phyloP scores from a whole-genome alignment of 2,329 filamentous ascomycete genomes.

The Colletotrichum spaethianum region DNA sequence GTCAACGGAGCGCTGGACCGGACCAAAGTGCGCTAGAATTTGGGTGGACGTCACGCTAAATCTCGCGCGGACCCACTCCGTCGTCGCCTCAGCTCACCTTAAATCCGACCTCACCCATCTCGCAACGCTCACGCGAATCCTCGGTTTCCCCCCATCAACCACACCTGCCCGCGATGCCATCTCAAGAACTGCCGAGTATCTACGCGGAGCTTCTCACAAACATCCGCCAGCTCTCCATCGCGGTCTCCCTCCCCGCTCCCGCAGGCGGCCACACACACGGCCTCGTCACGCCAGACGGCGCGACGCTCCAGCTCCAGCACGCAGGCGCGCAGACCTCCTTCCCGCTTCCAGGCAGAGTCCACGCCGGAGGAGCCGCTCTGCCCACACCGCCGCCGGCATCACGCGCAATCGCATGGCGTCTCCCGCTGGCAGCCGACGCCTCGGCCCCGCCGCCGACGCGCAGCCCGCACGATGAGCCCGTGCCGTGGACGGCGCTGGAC shows the following conservation, averaged over 20 bases:
- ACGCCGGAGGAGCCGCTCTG: slow-evolving; percentile 48
- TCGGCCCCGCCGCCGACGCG: slow-evolving; percentile 41
- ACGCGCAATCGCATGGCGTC: slow-evolving; percentile 64
- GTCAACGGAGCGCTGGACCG: neutral
- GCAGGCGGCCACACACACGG: slow-evolving; percentile 59
- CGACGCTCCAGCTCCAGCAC: slow-evolving; percentile 64
- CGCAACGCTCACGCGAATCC: neutral
- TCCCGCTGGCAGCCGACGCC: slow-evolving; percentile 56
- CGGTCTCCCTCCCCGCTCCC: slow-evolving; percentile 63
- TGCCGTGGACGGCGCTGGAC: slow-evolving; percentile 71
- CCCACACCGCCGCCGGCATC: slow-evolving; percentile 51
- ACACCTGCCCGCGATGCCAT: slow-evolving; percentile 16
- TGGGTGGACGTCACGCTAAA: neutral
- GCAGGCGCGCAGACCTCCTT: slow-evolving; percentile 53
- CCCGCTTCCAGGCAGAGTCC: slow-evolving; percentile 60
- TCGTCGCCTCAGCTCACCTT: slow-evolving; percentile 2
- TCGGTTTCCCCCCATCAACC: neutral
- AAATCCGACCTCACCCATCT: slow-evolving; percentile 18
- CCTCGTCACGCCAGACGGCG: slow-evolving; percentile 61
- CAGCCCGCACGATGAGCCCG: slow-evolving; percentile 49
- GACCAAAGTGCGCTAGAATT: neutral
- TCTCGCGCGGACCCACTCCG: neutral
- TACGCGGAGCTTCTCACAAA: slow-evolving; percentile 78
- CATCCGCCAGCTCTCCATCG: slow-evolving; percentile 74
- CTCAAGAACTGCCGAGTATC: slow-evolving; percentile 51